Evolutionary conservation across 2,329 filamentous ascomycete genomes (phyloP).

Genomic region (Scedosporium dehoogii): DNA sequence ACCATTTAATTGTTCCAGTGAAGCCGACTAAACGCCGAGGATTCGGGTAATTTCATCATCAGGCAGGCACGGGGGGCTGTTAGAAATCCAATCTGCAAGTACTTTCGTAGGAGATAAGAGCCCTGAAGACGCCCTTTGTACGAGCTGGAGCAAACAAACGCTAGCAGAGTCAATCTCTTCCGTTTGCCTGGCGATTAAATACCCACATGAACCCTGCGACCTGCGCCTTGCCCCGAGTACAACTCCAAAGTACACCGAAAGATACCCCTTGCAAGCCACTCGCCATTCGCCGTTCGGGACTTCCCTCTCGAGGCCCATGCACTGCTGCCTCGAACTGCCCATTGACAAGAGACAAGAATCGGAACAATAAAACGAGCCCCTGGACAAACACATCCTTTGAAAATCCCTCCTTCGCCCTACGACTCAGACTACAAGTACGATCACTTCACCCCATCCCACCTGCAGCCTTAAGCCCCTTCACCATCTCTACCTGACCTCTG

Average conservation of each 20-base stretch:
- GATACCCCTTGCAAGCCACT: background rate
- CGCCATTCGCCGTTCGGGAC: background rate
- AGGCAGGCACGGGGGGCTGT: background rate
- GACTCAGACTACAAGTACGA: too few relatives aligned
- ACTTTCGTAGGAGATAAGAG: background rate
- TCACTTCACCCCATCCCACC: background rate
- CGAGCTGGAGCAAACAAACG: too few relatives aligned
- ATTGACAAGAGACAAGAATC: background rate
- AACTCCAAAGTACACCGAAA: too few relatives aligned
- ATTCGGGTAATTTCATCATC: background rate
- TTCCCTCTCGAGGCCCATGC: background rate
- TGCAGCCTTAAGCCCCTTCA: background rate
- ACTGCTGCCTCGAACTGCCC: background rate
- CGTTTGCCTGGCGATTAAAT: too few relatives aligned
- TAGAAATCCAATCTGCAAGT: background rate
- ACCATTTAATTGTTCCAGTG: background rate
- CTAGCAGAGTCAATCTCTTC: too few relatives aligned
- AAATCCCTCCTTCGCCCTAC: background rate
- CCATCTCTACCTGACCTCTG: background rate
- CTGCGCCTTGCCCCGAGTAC: background rate
- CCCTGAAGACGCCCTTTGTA: too few relatives aligned
- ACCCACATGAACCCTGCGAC: background rate
- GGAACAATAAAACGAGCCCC: background rate
- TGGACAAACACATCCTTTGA: background rate
- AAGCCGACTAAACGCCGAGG: background rate